Evolutionary conservation across 2,329 filamentous ascomycete genomes (phyloP), one percentile per base, ranked within the genome.

Genomic region (Gliomastix tumulicola): DNA sequence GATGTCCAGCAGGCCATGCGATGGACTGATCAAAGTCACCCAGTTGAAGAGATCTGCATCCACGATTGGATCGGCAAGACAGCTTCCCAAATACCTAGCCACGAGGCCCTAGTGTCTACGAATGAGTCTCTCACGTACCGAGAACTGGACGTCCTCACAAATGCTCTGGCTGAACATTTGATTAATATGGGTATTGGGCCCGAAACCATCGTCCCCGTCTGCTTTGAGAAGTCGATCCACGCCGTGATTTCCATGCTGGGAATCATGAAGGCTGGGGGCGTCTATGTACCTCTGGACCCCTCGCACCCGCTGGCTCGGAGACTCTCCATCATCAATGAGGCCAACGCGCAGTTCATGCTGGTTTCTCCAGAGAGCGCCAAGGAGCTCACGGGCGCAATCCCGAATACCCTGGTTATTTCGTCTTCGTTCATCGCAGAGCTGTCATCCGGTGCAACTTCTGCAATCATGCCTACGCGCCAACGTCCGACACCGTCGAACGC

Each of bases 141-240:
- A 8, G 32, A 39, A 22, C 37, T 39, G 10, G 32, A 39, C 18
- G 13, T 13, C 8, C 18, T 28, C 17, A 30, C 37, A 12, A 15
- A 17, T n/a, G 18, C 34, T 16, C 11, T 39, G 7, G 37, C 32
- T 2, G 28, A 36, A 6, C 13, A 42, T 11, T 23, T 47, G 6
- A 21, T 25, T 15, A 13, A 6, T 6, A n/a, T 6, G 5, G 39
- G 39, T 6, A 37, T 43, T 20, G 21, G 21, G 25, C 18, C 34
- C 3, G 25, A 36, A n/a, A 39, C 41, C 21, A 30, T 45, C 7
- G 44, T 57, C 0, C 48, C 49, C 7, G 32, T 58, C 0, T 55
- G 49, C 33, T 55, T 56, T n/a, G 51, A 55, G 18, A 58, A 57
- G 33, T 53, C 49, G 1, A 34, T 40, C 4, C 48, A 44, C 44